Evolutionary conservation across 2,329 filamentous ascomycete genomes (phyloP).

Genomic region (Fusarium decemcellulare): DNA sequence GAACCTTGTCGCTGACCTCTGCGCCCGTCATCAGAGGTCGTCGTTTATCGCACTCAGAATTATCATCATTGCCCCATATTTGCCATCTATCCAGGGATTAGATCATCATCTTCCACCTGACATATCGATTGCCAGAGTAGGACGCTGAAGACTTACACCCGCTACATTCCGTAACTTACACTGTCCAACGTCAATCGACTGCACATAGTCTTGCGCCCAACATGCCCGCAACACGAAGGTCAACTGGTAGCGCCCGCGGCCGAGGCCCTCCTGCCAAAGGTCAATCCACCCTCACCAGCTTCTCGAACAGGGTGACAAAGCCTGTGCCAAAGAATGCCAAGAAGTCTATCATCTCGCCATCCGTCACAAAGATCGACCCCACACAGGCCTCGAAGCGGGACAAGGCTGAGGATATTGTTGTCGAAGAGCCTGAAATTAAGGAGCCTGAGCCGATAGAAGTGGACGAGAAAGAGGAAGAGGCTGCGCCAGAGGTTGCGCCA

Average conservation of each 20-base stretch:
- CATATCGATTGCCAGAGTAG: not conserved
- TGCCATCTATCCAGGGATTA: not conserved
- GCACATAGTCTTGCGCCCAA: constrained; percentile 33
- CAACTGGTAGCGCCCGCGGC: constrained; percentile 56
- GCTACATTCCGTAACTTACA: constrained; percentile 2
- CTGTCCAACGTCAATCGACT: constrained; percentile 10
- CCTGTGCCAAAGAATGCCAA: constrained; percentile 63
- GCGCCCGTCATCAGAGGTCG: constrained; percentile 14
- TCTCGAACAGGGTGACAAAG: constrained; percentile 71
- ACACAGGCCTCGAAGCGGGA: constrained; percentile 40
- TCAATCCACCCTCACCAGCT: constrained; percentile 69
- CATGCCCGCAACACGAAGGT: constrained; percentile 67
- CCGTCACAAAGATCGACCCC: constrained; percentile 53
- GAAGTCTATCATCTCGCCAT: constrained; percentile 55
- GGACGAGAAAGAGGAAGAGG: constrained; percentile 44
- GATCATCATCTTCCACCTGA: not conserved
- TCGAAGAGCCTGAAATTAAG: constrained; percentile 34
- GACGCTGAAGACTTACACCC: not conserved
- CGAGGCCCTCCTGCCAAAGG: constrained; percentile 57
- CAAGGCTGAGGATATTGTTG: constrained; percentile 30
- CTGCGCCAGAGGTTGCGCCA: constrained; percentile 41
- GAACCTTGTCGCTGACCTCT: constrained; percentile 27
- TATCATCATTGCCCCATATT: constrained; percentile 17
- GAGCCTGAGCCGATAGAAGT: constrained; percentile 36
- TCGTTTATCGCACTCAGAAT: constrained; percentile 4